Evolutionary conservation across 768 basidiomycete species (phyloP).

Genomic region (Boletus barrowsii): DNA sequence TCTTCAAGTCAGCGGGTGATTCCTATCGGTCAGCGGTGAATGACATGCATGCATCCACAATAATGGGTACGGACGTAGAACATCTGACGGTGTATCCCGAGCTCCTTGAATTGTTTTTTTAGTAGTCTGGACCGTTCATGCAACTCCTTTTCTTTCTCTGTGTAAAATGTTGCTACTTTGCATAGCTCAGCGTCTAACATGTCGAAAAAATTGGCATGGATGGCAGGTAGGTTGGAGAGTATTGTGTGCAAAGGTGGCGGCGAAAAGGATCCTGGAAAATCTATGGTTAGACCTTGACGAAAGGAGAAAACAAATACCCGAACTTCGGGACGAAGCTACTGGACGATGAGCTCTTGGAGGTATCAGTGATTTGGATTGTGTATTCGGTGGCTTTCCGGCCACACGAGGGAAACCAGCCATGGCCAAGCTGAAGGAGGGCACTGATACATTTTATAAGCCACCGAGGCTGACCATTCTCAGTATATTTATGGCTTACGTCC

Average conservation of each 20-base stretch:
- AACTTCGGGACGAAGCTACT: not conserved
- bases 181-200: conserved; percentile 75
- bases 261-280: conserved; percentile 11
- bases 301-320: conserved; percentile 8
- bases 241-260: conserved; percentile 45
- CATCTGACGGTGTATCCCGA: conserved; percentile 62
- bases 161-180: conserved; percentile 84
- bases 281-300: not conserved
- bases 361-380: not conserved
- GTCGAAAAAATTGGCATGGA: conserved; percentile 72
- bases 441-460: conserved; percentile 2
- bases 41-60: not conserved
- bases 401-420: conserved; percentile 6
- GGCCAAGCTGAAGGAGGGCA: conserved; percentile 12
- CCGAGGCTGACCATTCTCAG: not conserved
- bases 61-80: conserved; percentile 46
- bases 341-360: conserved; percentile 1
- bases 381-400: not conserved
- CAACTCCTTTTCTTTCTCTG: conserved; percentile 66
- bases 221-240: conserved; percentile 53
- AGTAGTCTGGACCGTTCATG: conserved; percentile 44
- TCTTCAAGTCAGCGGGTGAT: conserved; percentile 2
- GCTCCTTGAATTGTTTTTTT: conserved; percentile 68
- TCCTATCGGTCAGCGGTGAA: conserved; percentile 12
- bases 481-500: conserved; percentile 13